A percentile compares a stretch with the other conserved stretches of the same genome.
Evolutionary conservation across 2,329 filamentous ascomycete genomes (phyloP).

Genomic region (Fusarium austroafricanum): DNA sequence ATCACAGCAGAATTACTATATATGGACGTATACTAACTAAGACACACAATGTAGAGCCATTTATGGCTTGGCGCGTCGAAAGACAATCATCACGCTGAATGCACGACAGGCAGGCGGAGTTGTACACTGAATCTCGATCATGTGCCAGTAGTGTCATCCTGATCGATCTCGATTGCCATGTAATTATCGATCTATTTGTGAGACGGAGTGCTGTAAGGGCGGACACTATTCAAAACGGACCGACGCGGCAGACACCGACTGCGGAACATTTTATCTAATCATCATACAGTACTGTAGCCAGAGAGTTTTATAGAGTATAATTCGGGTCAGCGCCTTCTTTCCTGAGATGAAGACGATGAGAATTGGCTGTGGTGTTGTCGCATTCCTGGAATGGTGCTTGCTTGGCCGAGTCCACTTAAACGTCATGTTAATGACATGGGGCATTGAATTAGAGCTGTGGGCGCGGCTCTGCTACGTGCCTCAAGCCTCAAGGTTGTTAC

Average conservation of each 20-base stretch:
- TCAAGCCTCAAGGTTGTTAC: neutral
- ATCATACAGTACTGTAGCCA: neutral
- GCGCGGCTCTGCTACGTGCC: slow-evolving; percentile 34
- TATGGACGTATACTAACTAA: slow-evolving; percentile 4
- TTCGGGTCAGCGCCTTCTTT: neutral
- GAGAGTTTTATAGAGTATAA: neutral
- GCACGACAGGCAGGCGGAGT: slow-evolving; percentile 1
- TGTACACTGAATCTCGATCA: slow-evolving; percentile 29
- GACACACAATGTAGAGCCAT: slow-evolving; percentile 5
- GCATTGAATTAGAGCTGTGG: slow-evolving; percentile 29
- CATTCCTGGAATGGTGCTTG: slow-evolving; percentile 9
- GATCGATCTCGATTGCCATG: slow-evolving; percentile 28
- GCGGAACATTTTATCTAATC: neutral
- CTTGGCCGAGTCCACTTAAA: slow-evolving; percentile 29
- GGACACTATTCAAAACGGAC: slow-evolving; percentile 10
- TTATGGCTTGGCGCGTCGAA: slow-evolving; percentile 21
- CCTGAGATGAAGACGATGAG: neutral
- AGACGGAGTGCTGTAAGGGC: slow-evolving; percentile 9
- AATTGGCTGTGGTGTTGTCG: neutral
- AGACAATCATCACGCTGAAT: slow-evolving; percentile 1
- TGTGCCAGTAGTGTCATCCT: slow-evolving; percentile 7
- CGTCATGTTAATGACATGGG: slow-evolving; percentile 32
- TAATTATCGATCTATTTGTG: slow-evolving; percentile 27
- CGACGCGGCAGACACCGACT: neutral
- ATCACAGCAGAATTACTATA: slow-evolving; percentile 16